Conservation (phyloP, 306 rosid genomes). For the Arachis stenosperma region DNA sequence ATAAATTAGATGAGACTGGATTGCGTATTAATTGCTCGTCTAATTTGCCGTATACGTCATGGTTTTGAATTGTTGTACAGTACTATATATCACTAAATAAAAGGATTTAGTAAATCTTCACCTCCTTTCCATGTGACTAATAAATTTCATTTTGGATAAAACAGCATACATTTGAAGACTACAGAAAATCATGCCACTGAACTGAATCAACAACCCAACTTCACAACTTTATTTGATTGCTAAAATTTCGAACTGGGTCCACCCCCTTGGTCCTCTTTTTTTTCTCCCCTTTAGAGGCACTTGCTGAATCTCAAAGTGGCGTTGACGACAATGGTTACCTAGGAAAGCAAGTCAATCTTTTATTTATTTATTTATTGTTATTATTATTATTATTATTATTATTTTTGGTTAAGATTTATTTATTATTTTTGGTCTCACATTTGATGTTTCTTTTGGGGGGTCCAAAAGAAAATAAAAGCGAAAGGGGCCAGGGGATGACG, state of each 20-base stretch:
- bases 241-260: conserved; percentile 14
- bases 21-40: background rate
- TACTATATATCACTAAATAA: background rate
- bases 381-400: no score
- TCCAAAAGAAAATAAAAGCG: no score
- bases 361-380: no score
- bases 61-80: conserved; percentile 19
- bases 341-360: conserved; percentile 12
- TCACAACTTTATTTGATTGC: conserved; percentile 26
- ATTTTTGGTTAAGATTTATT: no score
- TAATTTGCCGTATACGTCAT: conserved; percentile 45
- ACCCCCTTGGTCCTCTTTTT: background rate
- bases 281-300: background rate
- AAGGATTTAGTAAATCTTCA: conserved; percentile 1
- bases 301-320: background rate
- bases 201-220: background rate
- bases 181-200: no score
- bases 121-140: conserved; percentile 31
- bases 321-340: conserved; percentile 9
- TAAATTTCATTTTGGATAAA: conserved; percentile 24
- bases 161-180: background rate
- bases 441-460: no score
- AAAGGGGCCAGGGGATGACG: no score
- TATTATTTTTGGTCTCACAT: no score
- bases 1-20: background rate